Base-by-base conservation (phyloP, 176 grass and related monocot species). In the Triticum timopheevii region DNA sequence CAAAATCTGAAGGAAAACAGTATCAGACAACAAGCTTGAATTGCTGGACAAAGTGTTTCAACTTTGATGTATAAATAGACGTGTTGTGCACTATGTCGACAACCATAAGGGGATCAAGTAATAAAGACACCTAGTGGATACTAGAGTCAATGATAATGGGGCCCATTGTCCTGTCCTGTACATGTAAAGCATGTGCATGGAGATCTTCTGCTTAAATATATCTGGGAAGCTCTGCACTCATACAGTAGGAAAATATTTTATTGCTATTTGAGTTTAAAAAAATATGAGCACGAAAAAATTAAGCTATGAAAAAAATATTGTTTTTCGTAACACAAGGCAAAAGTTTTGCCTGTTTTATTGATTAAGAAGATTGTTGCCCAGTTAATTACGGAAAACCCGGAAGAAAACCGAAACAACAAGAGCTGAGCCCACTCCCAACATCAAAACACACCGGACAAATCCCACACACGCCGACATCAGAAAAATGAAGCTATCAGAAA, bases 201-300 rank as follows among this genome's bases (percentile, higher is more conserved):
- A 90, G 61, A 81, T 86, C 70, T 69, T 56, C 77, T 73, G 78
- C 35, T 62, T 47, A 81, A 13, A 62, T 47, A 67, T 56, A 76
- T 81, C 61, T 20, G 30, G 54, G 58, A 68, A 24, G 61, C 28
- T 17, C 2, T 79, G 34, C 62, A 61, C 17, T 69, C 20, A 79
- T 66, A 64, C 4, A 40, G 40, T 64, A 45, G 10, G 1, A 83
- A 77, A 33, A 56, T 69, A 17, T 36, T 61, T 5, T 59, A 85
- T 33, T 81, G 44, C 73, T 69, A 59, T 45, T 31, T 77, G 5
- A 61, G 52, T 58, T 58, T 19, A 0, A 22, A 58, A 58, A 22
- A 58, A 58, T 58, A 58, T 8, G 54, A 58, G 19, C 50, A 54
- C 17, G 5, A 50, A 50, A 49, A 49, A 49, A 50, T 50, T 50